Conservation (phyloP, 441 rosid genomes). For the Omphalea diandra region DNA sequence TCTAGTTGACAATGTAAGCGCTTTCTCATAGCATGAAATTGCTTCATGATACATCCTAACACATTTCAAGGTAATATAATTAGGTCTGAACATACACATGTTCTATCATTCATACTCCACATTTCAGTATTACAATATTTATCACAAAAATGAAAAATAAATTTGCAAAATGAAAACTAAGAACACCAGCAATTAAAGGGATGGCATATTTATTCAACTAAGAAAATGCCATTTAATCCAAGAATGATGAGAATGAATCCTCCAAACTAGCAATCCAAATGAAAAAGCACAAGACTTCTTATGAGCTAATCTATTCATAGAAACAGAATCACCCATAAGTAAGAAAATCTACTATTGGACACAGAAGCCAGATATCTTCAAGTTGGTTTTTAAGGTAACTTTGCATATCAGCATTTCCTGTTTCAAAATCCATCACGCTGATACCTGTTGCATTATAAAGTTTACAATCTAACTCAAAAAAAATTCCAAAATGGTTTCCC, state of each 20-base stretch:
- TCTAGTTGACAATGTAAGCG: conserved; percentile 75
- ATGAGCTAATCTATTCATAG: background rate
- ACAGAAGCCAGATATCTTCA: background rate
- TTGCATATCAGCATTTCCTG: background rate
- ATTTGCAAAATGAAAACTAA: background rate
- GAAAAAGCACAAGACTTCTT: background rate
- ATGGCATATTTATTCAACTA: background rate
- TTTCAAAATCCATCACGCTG: background rate
- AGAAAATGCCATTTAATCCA: too few relatives aligned
- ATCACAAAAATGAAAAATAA: background rate
- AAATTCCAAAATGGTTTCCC: too few relatives aligned
- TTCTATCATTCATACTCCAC: background rate
- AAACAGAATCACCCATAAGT: conserved; percentile 1
- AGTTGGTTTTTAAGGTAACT: background rate
- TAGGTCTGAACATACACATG: background rate
- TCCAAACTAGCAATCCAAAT: background rate
- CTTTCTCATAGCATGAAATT: conserved; percentile 71
- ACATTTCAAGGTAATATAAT: conserved; percentile 15
- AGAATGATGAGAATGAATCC: background rate
- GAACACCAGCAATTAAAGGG: background rate
- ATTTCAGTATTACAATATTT: too few relatives aligned
- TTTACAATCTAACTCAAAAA: background rate
- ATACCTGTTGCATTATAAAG: background rate
- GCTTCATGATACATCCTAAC: conserved; percentile 76
- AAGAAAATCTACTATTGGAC: background rate